Base-by-base conservation (phyloP, 495 filamentous ascomycete genomes). In the Pyrenopolyporus hunteri region DNA sequence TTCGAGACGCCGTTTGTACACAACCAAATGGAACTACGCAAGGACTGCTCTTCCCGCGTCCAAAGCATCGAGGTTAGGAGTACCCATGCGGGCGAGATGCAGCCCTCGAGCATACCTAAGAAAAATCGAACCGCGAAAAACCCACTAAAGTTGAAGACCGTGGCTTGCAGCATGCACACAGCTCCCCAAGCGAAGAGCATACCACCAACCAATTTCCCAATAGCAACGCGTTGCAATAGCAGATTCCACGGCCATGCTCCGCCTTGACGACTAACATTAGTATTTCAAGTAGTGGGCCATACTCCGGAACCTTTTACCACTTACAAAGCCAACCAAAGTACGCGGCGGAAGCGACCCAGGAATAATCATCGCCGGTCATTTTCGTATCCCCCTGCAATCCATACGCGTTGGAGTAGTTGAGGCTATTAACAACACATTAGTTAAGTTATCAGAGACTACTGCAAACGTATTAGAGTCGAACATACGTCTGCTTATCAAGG, bases 131-230 rank as follows among this genome's bases (percentile, higher is more conserved):
- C 37, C 8, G 64, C 68, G 33, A 71, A 66, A 56, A 74, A 63
- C 23, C 64, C 71, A 5, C 65, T 47, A 44, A 75, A 73, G 32
- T 62, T 67, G 47, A 60, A 62, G 19, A 65, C 66, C 1, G 68
- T 63, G 1, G 64, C 72, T 48, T 68, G 69, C 5, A 73, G 52
- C 63, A 70, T 70, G 39, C 64, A 68, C 26, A 69, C 56, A 0
- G 62, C 44, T n/a, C 72, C 72, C 73, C 73, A 76, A 19, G 71
- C 49, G 29, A 74, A 62, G 7, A 75, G 35, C 66, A 71, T 71
- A 5, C 64, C 50, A 19, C 70, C 70, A 8, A 70, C 63, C n/a
- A 65, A 36, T 39, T 68, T 71, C 6, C 67, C 71, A 13, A 75
- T 72, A 7, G 67, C 63, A 23, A 70, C 53, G 8, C 67, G 64